Base-by-base conservation (phyloP, 202 grass and related monocot genomes). In the Dendrocalamus latiflorus region DNA sequence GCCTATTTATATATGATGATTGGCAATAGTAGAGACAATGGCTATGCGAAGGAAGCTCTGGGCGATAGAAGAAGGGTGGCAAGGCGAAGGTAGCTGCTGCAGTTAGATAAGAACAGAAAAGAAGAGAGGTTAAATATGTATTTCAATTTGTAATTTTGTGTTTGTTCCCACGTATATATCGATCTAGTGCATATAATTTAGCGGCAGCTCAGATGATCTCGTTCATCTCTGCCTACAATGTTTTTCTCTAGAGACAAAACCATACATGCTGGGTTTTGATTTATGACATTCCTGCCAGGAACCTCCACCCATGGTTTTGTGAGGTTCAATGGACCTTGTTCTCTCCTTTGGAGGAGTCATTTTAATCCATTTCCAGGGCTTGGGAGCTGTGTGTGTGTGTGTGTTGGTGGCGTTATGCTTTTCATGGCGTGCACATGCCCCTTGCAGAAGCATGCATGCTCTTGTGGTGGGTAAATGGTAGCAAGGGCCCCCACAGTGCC, bases 371-470 rank as follows among this genome's bases (percentile, higher is more conserved):
- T 61, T 70, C 3, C 16, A 8, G 16, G 41, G 62, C 13, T 80
- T n/a, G 70, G 83, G 82, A 47, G 76, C 22, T 6, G 75, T 50
- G 81, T 74, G 30, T 6, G n/a, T n/a, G 75, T 59, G 81, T 74
- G 33, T 64, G 57, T 24, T 54, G 77, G 53, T 69, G 64, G 62
- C 76, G 63, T 33, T 58, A 43, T 80, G 61, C 82, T 72, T 86
- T 86, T 67, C 28, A 85, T 86, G 88, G 72, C 72, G 15, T 56
- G 78, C 88, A 90, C 78, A 68, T 82, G 78, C 39, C 48, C 48
- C 53, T 58, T 67, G 66, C 73, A 60, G 72, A 68, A 72, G 62
- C 82, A 66, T 72, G 72, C 76, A 21, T 80, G 75, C 18, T 47
- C 25, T 14, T n/a, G 75, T 34, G 68, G 71, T 28, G 45, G 47